Percentiles rank a stretch among this genome's conserved stretches.
phyloP scores from a whole-genome alignment of 805 yeast species.

The Alloascoidea africana region DNA sequence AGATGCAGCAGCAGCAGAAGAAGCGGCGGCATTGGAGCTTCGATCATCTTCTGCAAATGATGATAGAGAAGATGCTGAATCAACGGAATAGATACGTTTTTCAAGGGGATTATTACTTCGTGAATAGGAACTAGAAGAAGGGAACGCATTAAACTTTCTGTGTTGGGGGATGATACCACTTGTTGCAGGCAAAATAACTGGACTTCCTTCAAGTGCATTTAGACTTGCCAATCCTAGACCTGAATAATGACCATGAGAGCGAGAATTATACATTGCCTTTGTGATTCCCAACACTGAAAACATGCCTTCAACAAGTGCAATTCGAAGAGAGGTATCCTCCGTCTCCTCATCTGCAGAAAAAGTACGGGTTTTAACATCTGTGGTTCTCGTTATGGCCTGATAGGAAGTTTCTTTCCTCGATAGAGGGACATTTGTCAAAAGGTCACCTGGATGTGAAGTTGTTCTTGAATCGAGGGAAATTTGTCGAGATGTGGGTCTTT shows the following conservation, averaged over 20 bases:
- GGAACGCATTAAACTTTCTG: too few relatives aligned
- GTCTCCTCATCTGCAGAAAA: slow-evolving; percentile 55
- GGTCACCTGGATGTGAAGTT: slow-evolving; percentile 62
- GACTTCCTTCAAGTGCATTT: too few relatives aligned
- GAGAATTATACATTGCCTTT: slow-evolving; percentile 16
- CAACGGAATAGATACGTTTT: background rate
- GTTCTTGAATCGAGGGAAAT: slow-evolving; percentile 33
- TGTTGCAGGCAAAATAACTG: too few relatives aligned
- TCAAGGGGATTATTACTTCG: too few relatives aligned
- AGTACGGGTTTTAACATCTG: slow-evolving; percentile 16
- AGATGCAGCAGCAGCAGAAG: slow-evolving; percentile 10
- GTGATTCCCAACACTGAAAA: slow-evolving; percentile 55
- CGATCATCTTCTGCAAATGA: background rate
- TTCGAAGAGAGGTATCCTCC: slow-evolving; percentile 47
- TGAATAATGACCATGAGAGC: too few relatives aligned
- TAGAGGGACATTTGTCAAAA: slow-evolving; percentile 67
- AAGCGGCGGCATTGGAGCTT: slow-evolving; percentile 14
- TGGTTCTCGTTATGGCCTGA: slow-evolving; percentile 9
- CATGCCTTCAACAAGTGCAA: slow-evolving; percentile 57
- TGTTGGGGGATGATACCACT: too few relatives aligned
- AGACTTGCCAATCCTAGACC: too few relatives aligned
- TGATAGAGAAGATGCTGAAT: background rate
- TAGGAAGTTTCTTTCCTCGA: slow-evolving; percentile 25
- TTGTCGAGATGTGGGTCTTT: slow-evolving; percentile 26
- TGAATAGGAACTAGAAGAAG: too few relatives aligned